phyloP scores from a whole-genome alignment of 495 filamentous ascomycete species.

The Pyronema omphalodes region DNA sequence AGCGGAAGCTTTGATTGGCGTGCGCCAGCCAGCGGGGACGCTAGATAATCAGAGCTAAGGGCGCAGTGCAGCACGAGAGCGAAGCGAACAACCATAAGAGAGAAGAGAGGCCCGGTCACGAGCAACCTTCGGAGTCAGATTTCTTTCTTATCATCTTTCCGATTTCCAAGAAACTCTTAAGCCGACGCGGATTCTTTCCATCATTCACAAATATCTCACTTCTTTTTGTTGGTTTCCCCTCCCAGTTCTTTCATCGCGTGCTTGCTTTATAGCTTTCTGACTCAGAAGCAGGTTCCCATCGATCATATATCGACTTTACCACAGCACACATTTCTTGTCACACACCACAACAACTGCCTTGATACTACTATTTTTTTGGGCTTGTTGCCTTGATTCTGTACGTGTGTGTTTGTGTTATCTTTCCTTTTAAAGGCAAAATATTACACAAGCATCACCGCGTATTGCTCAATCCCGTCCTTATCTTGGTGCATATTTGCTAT shows the following conservation, averaged over 20 bases:
- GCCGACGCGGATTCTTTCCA: too few species aligned
- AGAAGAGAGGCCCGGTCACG: too few species aligned
- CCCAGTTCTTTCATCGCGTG: too few species aligned
- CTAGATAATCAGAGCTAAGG: not conserved
- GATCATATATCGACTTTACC: not conserved
- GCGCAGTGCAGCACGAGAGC: not conserved
- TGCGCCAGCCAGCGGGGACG: not conserved
- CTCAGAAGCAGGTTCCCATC: not conserved
- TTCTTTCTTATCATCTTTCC: too few species aligned
- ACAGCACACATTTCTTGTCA: not conserved
- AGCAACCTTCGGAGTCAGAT: too few species aligned
- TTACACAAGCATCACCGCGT: not conserved
- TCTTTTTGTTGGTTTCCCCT: too few species aligned
- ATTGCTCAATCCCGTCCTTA: not conserved
- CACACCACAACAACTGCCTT: not conserved
- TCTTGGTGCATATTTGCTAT: not conserved
- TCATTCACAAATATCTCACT: too few species aligned
- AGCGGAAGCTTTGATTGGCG: not conserved
- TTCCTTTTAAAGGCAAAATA: not conserved
- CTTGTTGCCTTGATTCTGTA: not conserved
- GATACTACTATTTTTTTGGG: not conserved
- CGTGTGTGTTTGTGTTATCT: not conserved
- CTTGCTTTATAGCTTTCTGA: not conserved
- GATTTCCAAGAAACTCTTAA: too few species aligned
- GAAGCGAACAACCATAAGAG: too few species aligned